Base-by-base conservation (phyloP, 2,329 filamentous ascomycete species). In the Pseudogymnoascus sp. region DNA sequence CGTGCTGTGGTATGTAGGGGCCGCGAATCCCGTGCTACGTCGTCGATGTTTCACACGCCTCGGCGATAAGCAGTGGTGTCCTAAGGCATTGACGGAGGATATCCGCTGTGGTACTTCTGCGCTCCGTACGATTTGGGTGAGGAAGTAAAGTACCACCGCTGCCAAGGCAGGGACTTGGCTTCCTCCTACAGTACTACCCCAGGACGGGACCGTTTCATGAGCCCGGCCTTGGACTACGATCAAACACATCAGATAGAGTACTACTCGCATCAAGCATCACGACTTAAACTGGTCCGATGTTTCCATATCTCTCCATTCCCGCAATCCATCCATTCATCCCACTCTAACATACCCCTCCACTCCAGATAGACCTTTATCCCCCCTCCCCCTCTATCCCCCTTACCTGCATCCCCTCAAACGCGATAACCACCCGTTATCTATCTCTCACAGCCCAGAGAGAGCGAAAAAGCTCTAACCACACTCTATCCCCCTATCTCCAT, bases 181-280 rank as follows among this genome's bases (percentile, higher is more conserved):
- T n/a, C n/a, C n/a, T n/a, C n/a, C n/a, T n/a, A n/a, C n/a, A n/a
- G n/a, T n/a, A n/a, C 15, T 21, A 10, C 23, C 15, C 46, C n/a
- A n/a, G n/a, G n/a, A n/a, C n/a, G 31, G 44, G 3, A 31, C 50
- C 29, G 50, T 56, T 56, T 56, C 50, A 56, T 56, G 7, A 56
- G 17, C 29, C 29, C 29, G 2, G n/a, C n/a, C 46, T 3, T 31
- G 26, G 15, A 3, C 46, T 17, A 56, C 50, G 50, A 56, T 56
- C 50, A 56, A 56, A 56, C 50, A 56, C 50, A 21, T 56, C 50
- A 56, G 50, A 56, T 56, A 56, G 50, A 56, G 50, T 56, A 56
- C 29, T 1, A 3, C n/a, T 33, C 29, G 26, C 46, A 53, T 53
- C 17, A n/a, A 56, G 50, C 50, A 56, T 33, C 50, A 56, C 50